Conservation (phyloP, 169 alveolate species). For the Cryptosporidium ubiquitum region DNA sequence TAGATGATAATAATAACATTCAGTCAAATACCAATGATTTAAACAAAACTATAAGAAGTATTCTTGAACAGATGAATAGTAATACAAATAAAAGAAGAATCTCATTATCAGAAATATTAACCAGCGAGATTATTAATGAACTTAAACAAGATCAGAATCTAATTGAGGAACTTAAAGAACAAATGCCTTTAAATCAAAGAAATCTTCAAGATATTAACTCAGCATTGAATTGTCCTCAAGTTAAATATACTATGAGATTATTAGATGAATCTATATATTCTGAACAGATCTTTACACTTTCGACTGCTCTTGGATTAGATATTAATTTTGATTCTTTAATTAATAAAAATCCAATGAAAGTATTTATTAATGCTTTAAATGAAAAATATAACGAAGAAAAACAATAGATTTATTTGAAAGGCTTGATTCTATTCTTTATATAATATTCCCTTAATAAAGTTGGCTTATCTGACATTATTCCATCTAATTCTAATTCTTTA, state of each 20-base stretch:
- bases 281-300: slow-evolving; percentile 28
- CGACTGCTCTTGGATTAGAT: slow-evolving; percentile 49
- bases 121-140: neutral
- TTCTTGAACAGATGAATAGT: neutral
- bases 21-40: neutral
- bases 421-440: slow-evolving; percentile 8
- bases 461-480: slow-evolving; percentile 67
- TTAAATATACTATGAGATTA: slow-evolving; percentile 57
- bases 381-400: slow-evolving; percentile 33
- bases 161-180: slow-evolving; percentile 29
- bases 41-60: neutral
- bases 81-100: neutral
- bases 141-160: slow-evolving; percentile 5
- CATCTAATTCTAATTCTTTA: slow-evolving; percentile 51
- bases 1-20: neutral
- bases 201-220: slow-evolving; percentile 1
- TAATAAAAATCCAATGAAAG: slow-evolving; percentile 47
- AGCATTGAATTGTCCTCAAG: slow-evolving; percentile 62
- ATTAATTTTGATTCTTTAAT: neutral
- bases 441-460: slow-evolving; percentile 54
- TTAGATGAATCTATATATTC: slow-evolving; percentile 67
- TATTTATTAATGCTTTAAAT: slow-evolving; percentile 45
- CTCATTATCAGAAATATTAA: slow-evolving; percentile 6
- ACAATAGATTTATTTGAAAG: slow-evolving; percentile 22
- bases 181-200: slow-evolving; percentile 49